Base-by-base conservation (phyloP, 1,284 basidiomycete genomes). In the Ceratobasidium sp. region DNA sequence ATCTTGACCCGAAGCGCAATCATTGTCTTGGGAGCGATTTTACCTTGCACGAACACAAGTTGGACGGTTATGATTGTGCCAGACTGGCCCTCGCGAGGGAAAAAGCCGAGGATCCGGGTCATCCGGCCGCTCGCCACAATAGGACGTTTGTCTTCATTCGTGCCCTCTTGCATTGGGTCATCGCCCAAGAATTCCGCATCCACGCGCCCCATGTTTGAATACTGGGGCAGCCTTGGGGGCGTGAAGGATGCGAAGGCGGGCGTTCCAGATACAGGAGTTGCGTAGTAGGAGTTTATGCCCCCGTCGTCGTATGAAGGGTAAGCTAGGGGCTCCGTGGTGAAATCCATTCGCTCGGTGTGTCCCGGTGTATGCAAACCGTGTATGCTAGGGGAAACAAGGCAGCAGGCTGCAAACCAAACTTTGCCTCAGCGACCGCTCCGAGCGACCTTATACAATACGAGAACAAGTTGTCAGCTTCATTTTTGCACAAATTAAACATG, bases 1-100 rank as follows among this genome's bases (percentile, higher is more conserved):
- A 71, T 71, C 56, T 71, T 71, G 29, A 71, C 51, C 19, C 68
- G 54, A 31, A 71, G 43, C 14, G 39, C 27, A 16, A 71, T 56
- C 19, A 46, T 6, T 11, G 63, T 48, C 34, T 46, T 61, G 4
- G 22, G 29, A 14, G 39, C 37, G 29, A 37, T 31, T 22, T 6
- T 13, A 24, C 19, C 43, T 2, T 27, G 54, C 16, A 37, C 41
- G 43, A 71, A 71, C 14, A 71, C 11, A 22, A 71, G 68, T n/a
- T 56, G 68, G 39, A 71, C 19, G 5, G 31, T 19, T 9, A 71
- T 61, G 7, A 19, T 16, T 13, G 68, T 71, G 19, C 46, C 37
- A 43, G 19, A 22, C 16, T 43, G 43, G 2, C 68, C 68, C 16
- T 71, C 68, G 2, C 29, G 39, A 22, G 68, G 68, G 1, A 4